phyloP scores from a whole-genome alignment of 805 yeast genomes.

The Wickerhamomyces chambardii region DNA sequence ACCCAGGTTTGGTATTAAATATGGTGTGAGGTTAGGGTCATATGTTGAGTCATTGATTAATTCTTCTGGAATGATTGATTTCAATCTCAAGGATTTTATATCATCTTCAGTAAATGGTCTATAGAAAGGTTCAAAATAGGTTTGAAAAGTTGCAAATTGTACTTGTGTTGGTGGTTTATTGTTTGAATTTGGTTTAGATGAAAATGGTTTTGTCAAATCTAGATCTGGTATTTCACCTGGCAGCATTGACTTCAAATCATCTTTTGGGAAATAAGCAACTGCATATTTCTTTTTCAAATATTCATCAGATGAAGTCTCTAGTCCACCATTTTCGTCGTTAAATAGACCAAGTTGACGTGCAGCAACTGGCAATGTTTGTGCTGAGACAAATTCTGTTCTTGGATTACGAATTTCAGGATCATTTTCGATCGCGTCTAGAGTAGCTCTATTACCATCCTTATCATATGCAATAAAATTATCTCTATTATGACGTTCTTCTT shows the following conservation, averaged over 20 bases:
- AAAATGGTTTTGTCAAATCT: slow-evolving; percentile 83
- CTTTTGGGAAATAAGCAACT: slow-evolving; percentile 84
- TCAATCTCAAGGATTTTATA: slow-evolving; percentile 57
- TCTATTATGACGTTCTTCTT: too few species aligned
- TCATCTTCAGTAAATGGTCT: slow-evolving; percentile 77
- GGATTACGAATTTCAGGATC: slow-evolving; percentile 63
- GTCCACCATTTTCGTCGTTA: slow-evolving; percentile 45
- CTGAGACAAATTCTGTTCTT: slow-evolving; percentile 62
- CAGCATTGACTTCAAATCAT: slow-evolving; percentile 61
- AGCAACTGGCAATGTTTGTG: slow-evolving; percentile 59
- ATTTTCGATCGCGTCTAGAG: slow-evolving; percentile 27
- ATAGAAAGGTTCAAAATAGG: slow-evolving; percentile 80
- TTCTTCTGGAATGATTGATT: slow-evolving; percentile 44
- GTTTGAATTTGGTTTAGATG: slow-evolving; percentile 70
- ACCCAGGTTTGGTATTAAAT: slow-evolving; percentile 78
- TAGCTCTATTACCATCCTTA: slow-evolving; percentile 19
- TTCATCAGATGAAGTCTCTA: slow-evolving; percentile 64
- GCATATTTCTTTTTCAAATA: slow-evolving; percentile 70
- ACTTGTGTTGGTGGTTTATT: too few species aligned
- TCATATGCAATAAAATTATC: slow-evolving; percentile 16
- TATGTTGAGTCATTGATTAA: slow-evolving; percentile 33
- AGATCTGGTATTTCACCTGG: slow-evolving; percentile 87
- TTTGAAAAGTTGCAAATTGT: slow-evolving; percentile 79
- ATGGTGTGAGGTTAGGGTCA: slow-evolving; percentile 67
- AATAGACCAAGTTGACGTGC: slow-evolving; percentile 61